phyloP scores from a whole-genome alignment of 2,329 filamentous ascomycete species.

The Anthostomella pinea region DNA sequence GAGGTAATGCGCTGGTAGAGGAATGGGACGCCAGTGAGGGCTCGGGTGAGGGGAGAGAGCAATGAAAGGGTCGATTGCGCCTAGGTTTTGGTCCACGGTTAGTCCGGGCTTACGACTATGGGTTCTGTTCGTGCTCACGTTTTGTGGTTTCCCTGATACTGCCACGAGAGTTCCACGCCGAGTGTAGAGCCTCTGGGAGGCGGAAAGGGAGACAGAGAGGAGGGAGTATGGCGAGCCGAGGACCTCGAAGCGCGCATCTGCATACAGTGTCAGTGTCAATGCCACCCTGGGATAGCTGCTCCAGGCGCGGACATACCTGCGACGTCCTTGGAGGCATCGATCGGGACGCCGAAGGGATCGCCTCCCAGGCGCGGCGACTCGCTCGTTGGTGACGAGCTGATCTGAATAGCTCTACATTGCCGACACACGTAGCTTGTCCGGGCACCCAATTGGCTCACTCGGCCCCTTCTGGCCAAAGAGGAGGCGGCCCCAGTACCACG shows the following conservation, averaged over 20 bases:
- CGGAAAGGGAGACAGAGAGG: conserved; percentile 86
- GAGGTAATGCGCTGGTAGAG: conserved; percentile 90
- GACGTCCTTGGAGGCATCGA: conserved; percentile 44
- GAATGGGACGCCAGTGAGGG: conserved; percentile 83
- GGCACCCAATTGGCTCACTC: conserved; percentile 18
- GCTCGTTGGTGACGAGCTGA: conserved; percentile 59
- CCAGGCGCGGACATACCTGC: conserved; percentile 44
- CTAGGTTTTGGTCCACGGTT: too few relatives aligned
- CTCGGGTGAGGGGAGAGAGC: conserved; percentile 78
- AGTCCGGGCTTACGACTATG: too few relatives aligned
- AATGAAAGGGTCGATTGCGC: conserved; percentile 85
- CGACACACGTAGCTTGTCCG: conserved; percentile 43
- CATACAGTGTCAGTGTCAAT: conserved; percentile 3
- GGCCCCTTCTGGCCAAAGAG: conserved; percentile 23
- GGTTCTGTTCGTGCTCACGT: conserved; percentile 68
- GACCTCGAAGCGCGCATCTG: conserved; percentile 96
- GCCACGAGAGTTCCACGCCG: conserved; percentile 87
- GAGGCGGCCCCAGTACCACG: conserved; percentile 26
- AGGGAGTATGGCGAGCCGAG: conserved; percentile 89
- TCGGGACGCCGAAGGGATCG: conserved; percentile 55
- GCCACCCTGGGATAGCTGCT: background rate
- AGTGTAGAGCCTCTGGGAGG: conserved; percentile 91
- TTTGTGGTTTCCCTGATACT: conserved; percentile 85
- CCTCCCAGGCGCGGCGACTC: conserved; percentile 48
- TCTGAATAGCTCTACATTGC: conserved; percentile 60